Evolutionary conservation across 2,329 filamentous ascomycete genomes (phyloP).

Genomic region (Ophiostoma sp.): DNA sequence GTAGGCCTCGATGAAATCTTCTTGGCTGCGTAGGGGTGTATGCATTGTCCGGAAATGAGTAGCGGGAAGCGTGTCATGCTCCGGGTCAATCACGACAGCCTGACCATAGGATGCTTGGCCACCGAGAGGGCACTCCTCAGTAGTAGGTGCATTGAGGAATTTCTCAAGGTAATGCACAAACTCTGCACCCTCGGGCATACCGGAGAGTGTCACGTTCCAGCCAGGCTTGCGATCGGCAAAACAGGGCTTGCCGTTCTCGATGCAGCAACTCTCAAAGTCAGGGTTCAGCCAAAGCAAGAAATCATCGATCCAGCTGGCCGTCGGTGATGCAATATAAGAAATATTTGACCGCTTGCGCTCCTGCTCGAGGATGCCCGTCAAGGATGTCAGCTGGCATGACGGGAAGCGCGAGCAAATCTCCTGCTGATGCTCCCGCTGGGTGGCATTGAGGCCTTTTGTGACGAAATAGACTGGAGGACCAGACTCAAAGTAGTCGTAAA

Average conservation of each 20-base stretch:
- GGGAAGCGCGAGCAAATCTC: slow-evolving; percentile 88
- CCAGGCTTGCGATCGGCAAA: slow-evolving; percentile 70
- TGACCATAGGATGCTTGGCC: slow-evolving; percentile 82
- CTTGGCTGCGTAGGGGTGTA: slow-evolving; percentile 76
- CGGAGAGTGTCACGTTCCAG: slow-evolving; percentile 83
- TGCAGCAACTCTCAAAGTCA: slow-evolving; percentile 65
- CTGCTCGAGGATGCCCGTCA: slow-evolving; percentile 86
- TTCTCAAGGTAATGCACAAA: slow-evolving; percentile 80
- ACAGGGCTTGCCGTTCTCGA: slow-evolving; percentile 65
- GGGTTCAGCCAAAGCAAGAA: slow-evolving; percentile 97
- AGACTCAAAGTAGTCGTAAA: slow-evolving; percentile 85
- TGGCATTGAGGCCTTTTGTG: slow-evolving; percentile 72
- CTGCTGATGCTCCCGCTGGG: slow-evolving; percentile 68
- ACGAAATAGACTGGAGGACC: slow-evolving; percentile 97
- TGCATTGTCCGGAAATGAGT: slow-evolving; percentile 92
- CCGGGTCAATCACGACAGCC: slow-evolving; percentile 70
- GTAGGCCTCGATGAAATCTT: slow-evolving; percentile 90
- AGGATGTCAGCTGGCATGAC: slow-evolving; percentile 74
- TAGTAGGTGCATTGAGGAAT: slow-evolving; percentile 76
- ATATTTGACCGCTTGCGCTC: slow-evolving; percentile 84
- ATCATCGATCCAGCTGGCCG: slow-evolving; percentile 95
- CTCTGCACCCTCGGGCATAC: slow-evolving; percentile 91
- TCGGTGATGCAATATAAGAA: slow-evolving; percentile 80
- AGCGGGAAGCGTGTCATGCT: slow-evolving; percentile 63
- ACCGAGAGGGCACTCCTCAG: slow-evolving; percentile 77